These are phyloP conservation scores for Poronia punctata DNA, from an alignment of 495 filamentous ascomycete genomes.

Conservation along the genomic window DNA sequence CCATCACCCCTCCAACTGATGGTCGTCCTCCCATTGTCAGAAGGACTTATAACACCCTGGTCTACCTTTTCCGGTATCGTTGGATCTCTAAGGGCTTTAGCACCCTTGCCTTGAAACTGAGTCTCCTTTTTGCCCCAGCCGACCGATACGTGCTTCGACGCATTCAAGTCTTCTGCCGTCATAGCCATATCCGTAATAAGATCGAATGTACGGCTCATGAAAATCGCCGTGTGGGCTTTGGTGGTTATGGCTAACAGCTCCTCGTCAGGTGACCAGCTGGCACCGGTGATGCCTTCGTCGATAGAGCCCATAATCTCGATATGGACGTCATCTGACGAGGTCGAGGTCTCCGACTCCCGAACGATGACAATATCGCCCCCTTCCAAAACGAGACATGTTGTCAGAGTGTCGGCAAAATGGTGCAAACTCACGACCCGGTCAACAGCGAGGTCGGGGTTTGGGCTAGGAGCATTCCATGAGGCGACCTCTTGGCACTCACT, in stretches of 20 bases:
- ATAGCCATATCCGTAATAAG: conserved; percentile 67
- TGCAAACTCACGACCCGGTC: conserved; percentile 73
- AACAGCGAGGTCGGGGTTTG: conserved; percentile 56
- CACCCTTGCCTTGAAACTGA: conserved; percentile 91
- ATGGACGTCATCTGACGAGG: conserved; percentile 36
- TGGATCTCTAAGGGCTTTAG: conserved; percentile 74
- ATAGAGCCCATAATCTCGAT: conserved; percentile 94
- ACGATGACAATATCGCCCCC: conserved; percentile 87
- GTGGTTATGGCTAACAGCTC: conserved; percentile 81
- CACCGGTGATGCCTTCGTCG: conserved; percentile 81
- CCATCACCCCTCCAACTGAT: conserved; percentile 96
- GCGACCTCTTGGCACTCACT: conserved; percentile 52
- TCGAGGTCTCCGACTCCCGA: conserved; percentile 59
- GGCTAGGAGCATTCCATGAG: conserved; percentile 78
- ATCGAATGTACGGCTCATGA: conserved; percentile 92
- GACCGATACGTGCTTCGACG: conserved; percentile 92
- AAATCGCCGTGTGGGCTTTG: conserved; percentile 67
- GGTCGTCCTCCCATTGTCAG: conserved; percentile 60
- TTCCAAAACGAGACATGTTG: conserved; percentile 74
- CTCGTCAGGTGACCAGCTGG: conserved; percentile 92
- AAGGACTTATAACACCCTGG: conserved; percentile 63
- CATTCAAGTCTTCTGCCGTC: conserved; percentile 67
- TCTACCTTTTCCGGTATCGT: conserved; percentile 93
- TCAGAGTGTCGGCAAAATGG: conserved; percentile 71
- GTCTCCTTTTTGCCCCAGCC: conserved; percentile 98